Evolutionary conservation across 441 rosid genomes (phyloP), one percentile per base, ranked within the genome.

Genomic region (Geranium incanum): DNA sequence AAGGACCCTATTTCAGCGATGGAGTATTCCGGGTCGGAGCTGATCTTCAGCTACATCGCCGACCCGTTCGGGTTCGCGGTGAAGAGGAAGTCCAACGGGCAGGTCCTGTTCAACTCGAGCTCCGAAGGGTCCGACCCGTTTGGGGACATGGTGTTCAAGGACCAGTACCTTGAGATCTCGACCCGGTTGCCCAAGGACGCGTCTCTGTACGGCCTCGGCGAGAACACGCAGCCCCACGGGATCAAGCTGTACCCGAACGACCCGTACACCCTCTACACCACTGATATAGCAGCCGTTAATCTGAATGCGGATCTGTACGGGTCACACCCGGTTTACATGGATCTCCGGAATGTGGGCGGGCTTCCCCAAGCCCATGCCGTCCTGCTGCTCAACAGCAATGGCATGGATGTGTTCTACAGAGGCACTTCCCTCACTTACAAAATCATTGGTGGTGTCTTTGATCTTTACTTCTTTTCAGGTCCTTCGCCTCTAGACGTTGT

Each of bases 271-370:
- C 79, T 95, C 37, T 95, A 85, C 81, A 91, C 99, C 3, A 80
- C 85, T 57, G 99, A 95, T 71, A 77, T 85, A 2, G 89, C 99
- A 8, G 95, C 99, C 18, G 85, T 88, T 64, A 90, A 89, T 71
- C 83, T 88, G 7, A 95, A 91, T 68, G 79, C 92, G n/a, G 98
- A 92, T 78, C 80, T 95, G 60, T 95, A 95, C 68, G 99, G 99
- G 21, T 86, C 96, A 0, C 99, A 95, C 76, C 98, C 99, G 19
- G 87, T 95, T 62, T 92, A 91, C 67, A 90, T 95, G 99, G 98
- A 95, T 80, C 92, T 92, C 63, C 84, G 99, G 72, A 90, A 87
- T 69, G 91, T 78, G 71, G 84, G 80, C 9, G 97, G 96, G 19
- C 60, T 81, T 68, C 77, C 88, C 5, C 74, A 36, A 37, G 94